Conservation (phyloP, 306 rosid genomes). For the Nissolia schottii region DNA sequence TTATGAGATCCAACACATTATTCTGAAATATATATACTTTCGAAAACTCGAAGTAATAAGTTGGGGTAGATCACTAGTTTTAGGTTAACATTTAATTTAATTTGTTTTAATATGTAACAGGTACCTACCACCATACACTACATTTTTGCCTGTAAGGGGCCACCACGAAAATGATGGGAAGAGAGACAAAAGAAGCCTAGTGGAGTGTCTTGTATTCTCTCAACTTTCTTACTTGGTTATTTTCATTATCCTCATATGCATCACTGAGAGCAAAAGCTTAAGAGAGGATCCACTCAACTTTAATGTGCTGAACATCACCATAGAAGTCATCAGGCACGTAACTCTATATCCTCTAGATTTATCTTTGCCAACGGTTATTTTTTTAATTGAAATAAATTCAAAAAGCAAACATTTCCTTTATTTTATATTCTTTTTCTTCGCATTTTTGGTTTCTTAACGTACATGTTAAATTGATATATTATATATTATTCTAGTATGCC, state of each 20-base stretch:
- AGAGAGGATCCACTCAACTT: conserved; percentile 41
- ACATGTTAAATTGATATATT: too few species aligned
- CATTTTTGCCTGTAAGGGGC: conserved; percentile 27
- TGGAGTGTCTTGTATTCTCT: conserved; percentile 21
- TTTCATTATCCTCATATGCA: conserved; percentile 30
- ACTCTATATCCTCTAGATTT: neutral
- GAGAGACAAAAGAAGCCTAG: conserved; percentile 7
- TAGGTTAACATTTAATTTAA: too few species aligned
- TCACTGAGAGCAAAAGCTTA: conserved; percentile 28
- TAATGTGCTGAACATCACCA: conserved; percentile 25
- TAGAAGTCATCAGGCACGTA: conserved; percentile 45
- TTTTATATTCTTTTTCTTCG: too few species aligned
- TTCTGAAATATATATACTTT: too few species aligned
- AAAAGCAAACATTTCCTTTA: neutral
- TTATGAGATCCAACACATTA: too few species aligned
- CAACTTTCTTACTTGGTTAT: conserved; percentile 30
- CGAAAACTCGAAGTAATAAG: too few species aligned
- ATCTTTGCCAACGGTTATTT: neutral
- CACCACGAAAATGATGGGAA: neutral
- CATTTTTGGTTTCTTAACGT: too few species aligned
- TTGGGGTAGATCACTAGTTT: too few species aligned
- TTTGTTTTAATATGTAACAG: too few species aligned
- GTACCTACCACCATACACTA: conserved; percentile 44
- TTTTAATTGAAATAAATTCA: neutral
- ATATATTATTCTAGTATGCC: too few species aligned